Percentiles rank a stretch among this genome's conserved stretches.
Conservation (phyloP, 2,329 filamentous ascomycete genomes). For the Monilinia fructigena region DNA sequence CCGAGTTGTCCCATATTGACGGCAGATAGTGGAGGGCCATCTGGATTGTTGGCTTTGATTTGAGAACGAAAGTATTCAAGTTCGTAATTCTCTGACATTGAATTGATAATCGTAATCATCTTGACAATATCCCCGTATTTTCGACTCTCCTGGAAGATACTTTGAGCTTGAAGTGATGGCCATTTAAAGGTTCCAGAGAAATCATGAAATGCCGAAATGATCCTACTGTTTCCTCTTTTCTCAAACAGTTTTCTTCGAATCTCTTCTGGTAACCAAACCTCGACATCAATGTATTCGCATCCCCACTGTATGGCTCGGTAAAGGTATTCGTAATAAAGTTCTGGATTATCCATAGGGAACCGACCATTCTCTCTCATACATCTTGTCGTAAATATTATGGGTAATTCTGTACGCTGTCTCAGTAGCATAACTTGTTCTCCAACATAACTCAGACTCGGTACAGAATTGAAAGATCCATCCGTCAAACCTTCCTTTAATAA, state of each 20-base stretch:
- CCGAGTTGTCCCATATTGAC: conserved; percentile 88
- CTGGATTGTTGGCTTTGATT: conserved; percentile 66
- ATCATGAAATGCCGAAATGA: conserved; percentile 91
- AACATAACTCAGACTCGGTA: conserved; percentile 80
- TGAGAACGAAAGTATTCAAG: conserved; percentile 83
- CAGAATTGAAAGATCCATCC: conserved; percentile 59
- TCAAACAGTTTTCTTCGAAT: conserved; percentile 68
- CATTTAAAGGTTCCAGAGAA: conserved; percentile 83
- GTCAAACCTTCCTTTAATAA: conserved; percentile 69
- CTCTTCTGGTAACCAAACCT: conserved; percentile 78
- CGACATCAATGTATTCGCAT: conserved; percentile 85
- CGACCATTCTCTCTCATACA: conserved; percentile 79
- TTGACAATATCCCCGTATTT: conserved; percentile 83
- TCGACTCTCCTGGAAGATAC: conserved; percentile 68
- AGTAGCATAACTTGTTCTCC: conserved; percentile 83
- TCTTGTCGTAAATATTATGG: conserved; percentile 86
- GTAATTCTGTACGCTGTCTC: conserved; percentile 78
- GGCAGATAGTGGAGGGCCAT: conserved; percentile 72
- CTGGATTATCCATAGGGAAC: conserved; percentile 79
- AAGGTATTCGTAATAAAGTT: conserved; percentile 75
- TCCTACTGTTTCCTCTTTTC: conserved; percentile 72
- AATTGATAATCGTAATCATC: conserved; percentile 82
- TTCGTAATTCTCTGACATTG: conserved; percentile 84
- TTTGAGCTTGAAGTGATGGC: conserved; percentile 70
- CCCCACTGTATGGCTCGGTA: conserved; percentile 84